Conservation (phyloP, 352 stramenopile species). For the Pythium apleroticum region DNA sequence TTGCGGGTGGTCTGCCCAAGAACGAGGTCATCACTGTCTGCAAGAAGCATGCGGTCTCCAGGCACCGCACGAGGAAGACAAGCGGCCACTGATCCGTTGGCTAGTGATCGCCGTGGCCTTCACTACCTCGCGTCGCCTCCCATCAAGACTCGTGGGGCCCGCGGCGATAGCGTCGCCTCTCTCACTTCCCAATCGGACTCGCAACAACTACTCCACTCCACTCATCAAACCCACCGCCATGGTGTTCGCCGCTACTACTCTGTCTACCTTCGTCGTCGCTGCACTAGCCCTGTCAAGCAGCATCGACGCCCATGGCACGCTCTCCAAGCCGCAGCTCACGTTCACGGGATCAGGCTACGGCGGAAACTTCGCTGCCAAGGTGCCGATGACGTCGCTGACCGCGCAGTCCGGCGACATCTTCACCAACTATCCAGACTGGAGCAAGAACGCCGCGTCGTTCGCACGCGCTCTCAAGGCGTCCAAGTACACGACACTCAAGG, state of each 20-base stretch:
- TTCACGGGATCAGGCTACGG: constrained; percentile 12
- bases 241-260: not conserved
- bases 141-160: too few species aligned
- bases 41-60: not conserved
- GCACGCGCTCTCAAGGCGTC: constrained; percentile 32
- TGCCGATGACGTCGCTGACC: not conserved
- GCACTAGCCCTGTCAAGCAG: not conserved
- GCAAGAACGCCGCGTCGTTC: constrained; percentile 8
- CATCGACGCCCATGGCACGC: constrained; percentile 11
- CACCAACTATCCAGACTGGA: constrained; percentile 1
- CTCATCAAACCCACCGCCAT: not conserved
- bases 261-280: not conserved
- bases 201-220: too few species aligned
- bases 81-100: not conserved
- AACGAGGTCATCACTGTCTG: not conserved
- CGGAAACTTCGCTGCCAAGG: constrained; percentile 7
- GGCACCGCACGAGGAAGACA: not conserved
- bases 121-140: too few species aligned
- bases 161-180: too few species aligned
- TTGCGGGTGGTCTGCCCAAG: too few species aligned
- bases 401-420: not conserved
- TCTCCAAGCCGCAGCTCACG: constrained; percentile 5
- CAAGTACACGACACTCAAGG: constrained; percentile 48
- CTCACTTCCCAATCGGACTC: not conserved
- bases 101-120: not conserved